These are phyloP conservation scores for Termitomyces sp. DNA, from an alignment of 768 basidiomycete genomes.

Conservation along the genomic window DNA sequence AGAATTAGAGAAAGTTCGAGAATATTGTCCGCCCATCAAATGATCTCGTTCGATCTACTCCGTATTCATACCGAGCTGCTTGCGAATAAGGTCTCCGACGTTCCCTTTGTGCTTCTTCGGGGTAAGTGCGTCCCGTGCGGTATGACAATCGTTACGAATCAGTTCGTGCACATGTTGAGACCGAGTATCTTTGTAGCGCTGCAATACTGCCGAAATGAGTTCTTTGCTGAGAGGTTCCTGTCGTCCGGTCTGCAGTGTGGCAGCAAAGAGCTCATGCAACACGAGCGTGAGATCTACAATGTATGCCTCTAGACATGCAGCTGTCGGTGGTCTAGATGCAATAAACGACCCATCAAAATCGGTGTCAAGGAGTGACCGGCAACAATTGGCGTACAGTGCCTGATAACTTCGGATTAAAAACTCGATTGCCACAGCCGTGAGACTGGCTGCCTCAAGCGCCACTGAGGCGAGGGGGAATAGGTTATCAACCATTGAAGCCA, in stretches of 20 bases:
- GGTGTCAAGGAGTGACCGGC: no score
- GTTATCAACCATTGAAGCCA: not conserved
- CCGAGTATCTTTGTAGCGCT: not conserved
- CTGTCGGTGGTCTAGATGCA: not conserved
- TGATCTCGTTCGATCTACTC: not conserved
- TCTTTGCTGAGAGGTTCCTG: not conserved
- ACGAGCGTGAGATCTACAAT: conserved; percentile 17
- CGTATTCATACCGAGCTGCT: not conserved
- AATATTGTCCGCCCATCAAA: no score
- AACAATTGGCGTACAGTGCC: not conserved
- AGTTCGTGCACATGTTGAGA: not conserved
- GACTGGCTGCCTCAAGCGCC: not conserved
- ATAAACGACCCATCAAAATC: not conserved
- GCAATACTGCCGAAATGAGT: not conserved
- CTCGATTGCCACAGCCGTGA: not conserved
- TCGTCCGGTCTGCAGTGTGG: not conserved
- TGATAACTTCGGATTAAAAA: not conserved
- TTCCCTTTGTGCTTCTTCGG: not conserved
- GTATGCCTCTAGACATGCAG: conserved; percentile 13
- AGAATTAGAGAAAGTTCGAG: no score
- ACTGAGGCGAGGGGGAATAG: conserved; percentile 1
- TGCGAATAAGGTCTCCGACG: not conserved
- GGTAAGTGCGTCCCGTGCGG: not conserved
- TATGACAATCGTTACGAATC: not conserved
- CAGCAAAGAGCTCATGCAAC: conserved; percentile 10